Evolutionary conservation across 1,284 basidiomycete species (phyloP).

Genomic region (Ceratobasidium sp.): DNA sequence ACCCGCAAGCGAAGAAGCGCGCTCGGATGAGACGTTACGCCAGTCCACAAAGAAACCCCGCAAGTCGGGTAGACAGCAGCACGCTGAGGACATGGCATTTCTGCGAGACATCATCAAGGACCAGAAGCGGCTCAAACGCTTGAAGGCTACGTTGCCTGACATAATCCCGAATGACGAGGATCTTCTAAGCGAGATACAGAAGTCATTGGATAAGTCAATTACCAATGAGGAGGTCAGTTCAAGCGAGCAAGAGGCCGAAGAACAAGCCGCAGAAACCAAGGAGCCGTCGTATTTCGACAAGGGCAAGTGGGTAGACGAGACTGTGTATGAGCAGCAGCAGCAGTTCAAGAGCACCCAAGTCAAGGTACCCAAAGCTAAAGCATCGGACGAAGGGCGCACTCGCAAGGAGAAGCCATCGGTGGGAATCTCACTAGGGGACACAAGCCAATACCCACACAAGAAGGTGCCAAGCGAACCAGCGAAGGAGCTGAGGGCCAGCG

Average conservation of each 20-base stretch:
- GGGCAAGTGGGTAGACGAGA: neutral
- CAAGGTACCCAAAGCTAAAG: neutral
- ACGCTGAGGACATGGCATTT: neutral
- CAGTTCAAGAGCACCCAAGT: neutral
- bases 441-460: no score
- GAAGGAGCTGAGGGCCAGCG: neutral
- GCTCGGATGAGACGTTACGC: constrained; percentile 13
- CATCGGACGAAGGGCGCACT: neutral
- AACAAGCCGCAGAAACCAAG: neutral
- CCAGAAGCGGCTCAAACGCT: neutral
- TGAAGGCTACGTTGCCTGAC: neutral
- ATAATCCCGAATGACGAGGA: neutral
- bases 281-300: constrained; percentile 16
- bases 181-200: neutral
- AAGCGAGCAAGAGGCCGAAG: neutral
- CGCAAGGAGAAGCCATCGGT: neutral
- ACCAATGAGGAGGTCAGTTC: neutral
- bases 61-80: neutral
- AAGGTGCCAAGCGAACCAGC: no score
- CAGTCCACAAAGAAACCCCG: neutral
- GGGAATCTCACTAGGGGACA: neutral
- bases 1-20: neutral
- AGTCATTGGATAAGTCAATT: neutral
- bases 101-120: neutral
- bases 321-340: neutral